These are phyloP conservation scores for Fusarium begoniae DNA, from an alignment of 2,329 filamentous ascomycete genomes.

Conservation along the genomic window DNA sequence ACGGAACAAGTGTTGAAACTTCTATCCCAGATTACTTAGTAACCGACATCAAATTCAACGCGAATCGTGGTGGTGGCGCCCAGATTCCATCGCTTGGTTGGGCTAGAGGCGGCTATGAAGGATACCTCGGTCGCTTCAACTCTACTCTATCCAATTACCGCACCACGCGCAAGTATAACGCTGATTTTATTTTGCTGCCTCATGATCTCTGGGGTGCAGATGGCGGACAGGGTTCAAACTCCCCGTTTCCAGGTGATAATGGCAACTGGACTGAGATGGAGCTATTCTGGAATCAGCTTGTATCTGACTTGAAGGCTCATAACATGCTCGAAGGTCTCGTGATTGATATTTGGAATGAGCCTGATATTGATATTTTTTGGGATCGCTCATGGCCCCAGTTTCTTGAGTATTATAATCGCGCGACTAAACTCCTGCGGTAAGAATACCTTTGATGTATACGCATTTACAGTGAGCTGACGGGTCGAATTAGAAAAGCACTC, in stretches of 20 bases:
- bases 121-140: neutral
- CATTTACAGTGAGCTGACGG: accelerated
- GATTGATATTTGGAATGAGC: neutral
- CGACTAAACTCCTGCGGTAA: neutral
- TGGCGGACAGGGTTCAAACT: neutral
- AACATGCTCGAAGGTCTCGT: neutral
- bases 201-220: neutral
- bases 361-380: neutral
- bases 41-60: neutral
- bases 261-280: neutral
- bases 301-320: neutral
- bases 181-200: neutral
- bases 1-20: accelerated
- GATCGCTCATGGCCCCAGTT: neutral
- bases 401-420: neutral
- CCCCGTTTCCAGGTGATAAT: neutral
- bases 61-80: neutral
- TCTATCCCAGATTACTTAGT: neutral
- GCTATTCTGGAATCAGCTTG: neutral
- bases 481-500: neutral
- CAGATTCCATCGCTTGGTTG: neutral
- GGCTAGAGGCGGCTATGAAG: neutral
- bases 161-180: neutral
- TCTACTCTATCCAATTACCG: neutral
- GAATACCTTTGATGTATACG: accelerated